These are phyloP conservation scores for Crotalaria pallida DNA, from an alignment of 306 rosid genomes.

Conservation along the genomic window DNA sequence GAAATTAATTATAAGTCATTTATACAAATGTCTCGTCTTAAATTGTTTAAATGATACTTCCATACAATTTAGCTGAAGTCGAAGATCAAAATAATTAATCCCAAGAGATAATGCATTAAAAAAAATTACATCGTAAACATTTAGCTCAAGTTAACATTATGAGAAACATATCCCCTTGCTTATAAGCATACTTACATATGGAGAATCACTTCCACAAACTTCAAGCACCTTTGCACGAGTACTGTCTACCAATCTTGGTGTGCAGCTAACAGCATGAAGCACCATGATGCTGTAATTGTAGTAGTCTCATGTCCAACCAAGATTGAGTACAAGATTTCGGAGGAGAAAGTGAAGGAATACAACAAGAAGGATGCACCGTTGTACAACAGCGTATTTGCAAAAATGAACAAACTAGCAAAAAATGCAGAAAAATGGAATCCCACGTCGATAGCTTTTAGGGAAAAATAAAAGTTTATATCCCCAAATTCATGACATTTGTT, in stretches of 20 bases:
- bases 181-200: conserved; percentile 26
- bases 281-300: conserved; percentile 34
- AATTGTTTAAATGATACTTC: not conserved
- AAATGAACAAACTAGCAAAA: conserved; percentile 54
- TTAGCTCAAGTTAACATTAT: not conserved
- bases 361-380: conserved; percentile 77
- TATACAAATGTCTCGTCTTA: not conserved
- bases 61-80: not conserved
- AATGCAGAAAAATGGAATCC: too few relatives aligned
- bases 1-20: not conserved
- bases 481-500: too few relatives aligned
- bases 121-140: not conserved
- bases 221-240: conserved; percentile 27
- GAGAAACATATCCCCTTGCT: conserved; percentile 29
- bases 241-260: conserved; percentile 40
- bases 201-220: conserved; percentile 23
- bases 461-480: too few relatives aligned
- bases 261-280: conserved; percentile 32
- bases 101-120: not conserved
- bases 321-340: conserved; percentile 66
- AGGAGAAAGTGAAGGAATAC: conserved; percentile 77
- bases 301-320: conserved; percentile 54
- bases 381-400: conserved; percentile 78
- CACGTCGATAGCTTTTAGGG: too few relatives aligned
- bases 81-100: not conserved